Conservation (phyloP, 2,329 filamentous ascomycete species). For the Colletotrichum aenigma region DNA sequence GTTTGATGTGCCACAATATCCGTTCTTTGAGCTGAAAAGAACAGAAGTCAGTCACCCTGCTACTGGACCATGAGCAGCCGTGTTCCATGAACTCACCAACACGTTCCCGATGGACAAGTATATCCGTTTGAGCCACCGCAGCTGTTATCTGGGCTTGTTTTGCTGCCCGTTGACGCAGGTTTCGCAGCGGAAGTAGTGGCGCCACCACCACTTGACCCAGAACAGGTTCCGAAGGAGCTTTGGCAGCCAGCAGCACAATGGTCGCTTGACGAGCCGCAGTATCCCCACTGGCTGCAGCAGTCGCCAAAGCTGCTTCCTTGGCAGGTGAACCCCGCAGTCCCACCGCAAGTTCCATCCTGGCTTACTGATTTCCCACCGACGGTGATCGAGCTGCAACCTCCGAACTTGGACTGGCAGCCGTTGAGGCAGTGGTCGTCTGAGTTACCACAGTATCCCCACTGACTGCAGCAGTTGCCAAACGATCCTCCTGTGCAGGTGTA, state of each 20-base stretch:
- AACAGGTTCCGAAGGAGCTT: slow-evolving; percentile 5
- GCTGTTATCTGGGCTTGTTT: slow-evolving; percentile 33
- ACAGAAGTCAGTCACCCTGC: not conserved
- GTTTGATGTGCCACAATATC: slow-evolving; percentile 18
- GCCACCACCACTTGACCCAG: not conserved
- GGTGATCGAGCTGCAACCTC: slow-evolving; percentile 19
- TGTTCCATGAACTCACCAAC: slow-evolving; percentile 18
- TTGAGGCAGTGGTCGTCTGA: slow-evolving; percentile 18
- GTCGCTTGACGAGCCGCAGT: slow-evolving; percentile 19
- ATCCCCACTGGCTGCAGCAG: slow-evolving; percentile 25
- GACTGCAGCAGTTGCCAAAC: slow-evolving; percentile 20
- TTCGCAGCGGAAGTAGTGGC: not conserved
- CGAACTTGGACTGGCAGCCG: slow-evolving; percentile 19
- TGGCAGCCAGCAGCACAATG: slow-evolving; percentile 22
- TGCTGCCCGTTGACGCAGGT: not conserved
- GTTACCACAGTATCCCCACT: slow-evolving; percentile 22
- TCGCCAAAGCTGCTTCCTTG: slow-evolving; percentile 1
- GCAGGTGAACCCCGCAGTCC: slow-evolving; percentile 1
- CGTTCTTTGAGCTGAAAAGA: not conserved
- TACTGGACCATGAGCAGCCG: not conserved
- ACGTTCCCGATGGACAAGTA: slow-evolving; percentile 34
- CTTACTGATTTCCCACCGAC: not conserved
- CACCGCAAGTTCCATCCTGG: slow-evolving; percentile 8
- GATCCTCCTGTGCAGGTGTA: slow-evolving; percentile 41
- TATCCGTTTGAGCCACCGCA: slow-evolving; percentile 44